Base-by-base conservation (phyloP, 2,329 filamentous ascomycete species). In the Paracorniculantispora psalliotae region DNA sequence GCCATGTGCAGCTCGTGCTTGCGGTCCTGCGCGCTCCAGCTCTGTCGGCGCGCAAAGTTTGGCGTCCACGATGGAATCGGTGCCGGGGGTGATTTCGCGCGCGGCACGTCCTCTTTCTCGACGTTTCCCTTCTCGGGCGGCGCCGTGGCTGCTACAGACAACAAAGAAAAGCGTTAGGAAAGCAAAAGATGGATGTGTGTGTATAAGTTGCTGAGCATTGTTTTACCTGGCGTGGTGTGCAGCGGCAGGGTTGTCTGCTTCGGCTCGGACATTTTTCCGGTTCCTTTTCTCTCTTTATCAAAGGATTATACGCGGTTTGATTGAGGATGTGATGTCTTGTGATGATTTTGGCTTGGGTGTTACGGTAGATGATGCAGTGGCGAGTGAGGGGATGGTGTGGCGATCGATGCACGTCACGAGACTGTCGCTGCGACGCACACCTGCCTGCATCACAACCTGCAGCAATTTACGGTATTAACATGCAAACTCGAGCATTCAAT, bases 1-100 rank as follows among this genome's bases (percentile, higher is more conserved):
- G 68, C 71, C 78, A 81, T 79, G 65, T 82, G 79, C 69, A 80
- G 65, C 57, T 71, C 71, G 62, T 77, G 81, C 69, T 82, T 82
- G 68, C 76, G 75, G 67, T 83, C 81, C 69, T 85, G 78, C 37
- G 73, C 72, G 65, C 73, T 77, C 74, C 78, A 85, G 70, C 80
- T 82, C 67, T 79, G 78, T 49, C 79, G 77, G 10, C 77, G 74
- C 63, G 75, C 69, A 56, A 76, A 64, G 19, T 66, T 64, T 8
- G 81, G 81, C 64, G 75, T 75, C 81, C 81, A 84, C 3, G 59
- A 37, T 21, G 53, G 17, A 1, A 39, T 52, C 19, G 10, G 26
- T 43, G n/a, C 28, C 49, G 21, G 49, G 3, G 10, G n/a, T 15
- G 35, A 19, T 17, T 17, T 41, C 15, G 52, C 25, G 2, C 5